Base-by-base conservation (phyloP, 2,329 filamentous ascomycete species). In the Pseudogymnoascus sp. region DNA sequence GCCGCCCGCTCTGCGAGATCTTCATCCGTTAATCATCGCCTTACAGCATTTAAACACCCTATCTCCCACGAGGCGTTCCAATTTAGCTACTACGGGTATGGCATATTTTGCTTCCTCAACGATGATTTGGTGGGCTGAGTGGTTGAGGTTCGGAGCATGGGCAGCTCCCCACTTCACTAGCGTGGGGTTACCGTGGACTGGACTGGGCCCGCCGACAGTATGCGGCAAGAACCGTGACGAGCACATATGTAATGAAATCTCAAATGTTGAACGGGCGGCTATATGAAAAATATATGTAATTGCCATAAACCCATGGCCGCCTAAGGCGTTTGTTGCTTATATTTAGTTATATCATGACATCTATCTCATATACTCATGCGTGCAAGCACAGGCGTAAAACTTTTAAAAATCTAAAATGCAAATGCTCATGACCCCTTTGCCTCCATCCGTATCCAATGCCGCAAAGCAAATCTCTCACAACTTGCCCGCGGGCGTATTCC, bases 401-500 rank as follows among this genome's bases (percentile, higher is more conserved):
- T n/a, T 33, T 14, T 14, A 56, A 56, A 56, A 56, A 56, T 56
- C 50, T 56, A 56, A 56, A 56, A 56, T 56, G 50, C 50, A 56
- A 56, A 56, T 56, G 50, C 50, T 56, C 50, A 56, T 31, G 50
- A 56, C 25, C 50, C 50, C 18, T 33, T 56, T 33, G 28, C 50
- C 50, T 56, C 50, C 50, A 56, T 12, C 50, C 50, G 50, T 56
- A 56, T 56, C 50, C 50, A 56, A 56, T 56, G 50, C 50, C 6
- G 50, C 25, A 56, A 33, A 33, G 50, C 16, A 33, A 56, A 33
- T 10, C 12, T 2, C 50, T 56, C 50, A 56, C 50, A 56, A 56
- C n/a, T 56, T 56, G 18, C 66, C 23, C 61, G 67, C 11, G 70
- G 71, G 12, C 69, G 69, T 14, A 69, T 70, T 12, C 63, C 64